Percentiles rank a stretch among this genome's conserved stretches.
Conservation (phyloP, 148 eudicot genomes). For the Nyssa sinensis region DNA sequence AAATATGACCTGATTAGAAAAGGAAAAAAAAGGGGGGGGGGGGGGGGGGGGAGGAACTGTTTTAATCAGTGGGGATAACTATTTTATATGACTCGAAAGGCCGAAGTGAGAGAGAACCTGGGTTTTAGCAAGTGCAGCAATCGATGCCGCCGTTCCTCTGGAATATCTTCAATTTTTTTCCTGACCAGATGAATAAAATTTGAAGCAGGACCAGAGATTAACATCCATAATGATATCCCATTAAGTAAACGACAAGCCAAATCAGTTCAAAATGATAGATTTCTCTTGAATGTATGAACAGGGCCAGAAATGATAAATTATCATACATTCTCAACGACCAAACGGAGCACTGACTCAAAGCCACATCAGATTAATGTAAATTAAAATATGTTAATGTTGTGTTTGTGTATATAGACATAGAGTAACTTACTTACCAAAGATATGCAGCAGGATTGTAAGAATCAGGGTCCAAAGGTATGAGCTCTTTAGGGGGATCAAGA, state of each 20-base stretch:
- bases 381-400: not conserved
- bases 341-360: not conserved
- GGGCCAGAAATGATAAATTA: not conserved
- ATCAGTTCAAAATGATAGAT: not conserved
- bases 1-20: not conserved
- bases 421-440: slow-evolving; percentile 49
- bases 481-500: slow-evolving; percentile 71
- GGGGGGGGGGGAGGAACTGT: not conserved
- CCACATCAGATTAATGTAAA: not conserved
- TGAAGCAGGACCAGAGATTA: not conserved
- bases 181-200: slow-evolving; percentile 26
- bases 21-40: no score
- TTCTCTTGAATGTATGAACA: not conserved
- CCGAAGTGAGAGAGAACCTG: slow-evolving; percentile 33
- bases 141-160: slow-evolving; percentile 70
- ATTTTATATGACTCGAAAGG: not conserved
- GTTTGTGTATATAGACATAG: not conserved
- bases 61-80: not conserved
- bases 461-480: slow-evolving; percentile 67
- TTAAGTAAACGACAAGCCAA: not conserved
- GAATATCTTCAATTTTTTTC: slow-evolving; percentile 78
- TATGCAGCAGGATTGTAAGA: slow-evolving; percentile 75
- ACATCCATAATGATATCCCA: not conserved
- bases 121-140: slow-evolving; percentile 54
- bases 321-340: not conserved